Evolutionary conservation across 1,139 yeast species (phyloP), one percentile per base, ranked within the genome.

Genomic region (Candida gigantensis): DNA sequence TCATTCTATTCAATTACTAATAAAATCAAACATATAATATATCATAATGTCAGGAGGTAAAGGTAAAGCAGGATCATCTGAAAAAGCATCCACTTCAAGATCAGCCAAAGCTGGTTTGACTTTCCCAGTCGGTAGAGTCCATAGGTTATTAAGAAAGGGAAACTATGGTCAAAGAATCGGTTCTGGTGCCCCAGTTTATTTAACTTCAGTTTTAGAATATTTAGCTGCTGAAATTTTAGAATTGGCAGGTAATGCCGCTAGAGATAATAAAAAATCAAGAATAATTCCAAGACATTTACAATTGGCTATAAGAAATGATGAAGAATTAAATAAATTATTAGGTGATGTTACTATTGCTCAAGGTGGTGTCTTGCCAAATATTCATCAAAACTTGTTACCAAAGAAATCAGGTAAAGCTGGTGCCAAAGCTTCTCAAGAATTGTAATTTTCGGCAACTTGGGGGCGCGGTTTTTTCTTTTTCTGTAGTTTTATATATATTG

Each of bases 121-220:
- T 58, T 90, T 92, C 95, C 97, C 97, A 74, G 97, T 92, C 56
- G 97, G 97, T 72, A 92, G 97, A 84, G 94, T 90, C 53, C 97
- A 90, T 80, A 84, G 97, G 78, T 80, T 89, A 60, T 77, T 90
- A 61, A 87, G 96, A 81, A 89, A 86, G 75, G 97, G 97, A 63
- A 90, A 90, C 83, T 90, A 90, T 76, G 97, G 97, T 58, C 97
- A 90, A 78, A 86, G 97, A 80, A 84, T 90, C 59, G 97, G 97
- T 81, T 90, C 97, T 53, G 97, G 96, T 79, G 95, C 95, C 57
- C 94, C 94, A 69, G 94, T 90, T 50, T 90, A 89, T 74, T 77
- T 90, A 57, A 92, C 97, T 52, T 95, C 97, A 34, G 97, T 90
- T 42, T 81, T 90, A 56, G 97, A 90, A 72, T 90, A 90, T 68